Conservation (phyloP, 352 stramenopile genomes). For the Phytophthora idaei region DNA sequence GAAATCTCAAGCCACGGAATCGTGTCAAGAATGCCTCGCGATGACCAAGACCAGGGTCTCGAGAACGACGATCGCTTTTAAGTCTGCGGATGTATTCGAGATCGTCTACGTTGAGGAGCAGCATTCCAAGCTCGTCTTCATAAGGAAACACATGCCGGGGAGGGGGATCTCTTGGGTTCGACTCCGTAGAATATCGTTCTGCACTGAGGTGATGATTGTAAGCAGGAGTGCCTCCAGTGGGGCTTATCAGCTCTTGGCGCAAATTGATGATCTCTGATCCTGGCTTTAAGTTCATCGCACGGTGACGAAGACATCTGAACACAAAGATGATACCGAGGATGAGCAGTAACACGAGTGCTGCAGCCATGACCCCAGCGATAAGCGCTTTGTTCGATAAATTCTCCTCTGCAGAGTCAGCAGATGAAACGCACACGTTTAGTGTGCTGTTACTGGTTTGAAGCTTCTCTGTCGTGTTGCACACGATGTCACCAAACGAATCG, state of each 20-base stretch:
- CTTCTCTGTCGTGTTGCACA: slow-evolving; percentile 29
- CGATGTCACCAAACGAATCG: slow-evolving; percentile 35
- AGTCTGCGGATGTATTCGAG: slow-evolving; percentile 49
- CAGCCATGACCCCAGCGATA: slow-evolving; percentile 28
- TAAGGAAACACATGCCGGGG: slow-evolving; percentile 8
- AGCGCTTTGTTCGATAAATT: slow-evolving; percentile 25
- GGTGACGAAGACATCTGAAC: slow-evolving; percentile 25
- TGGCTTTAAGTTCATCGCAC: slow-evolving; percentile 12
- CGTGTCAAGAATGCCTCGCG: slow-evolving; percentile 44
- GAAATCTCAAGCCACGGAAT: slow-evolving; percentile 35
- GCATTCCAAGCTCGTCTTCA: slow-evolving; percentile 5
- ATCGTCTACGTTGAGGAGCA: slow-evolving; percentile 46
- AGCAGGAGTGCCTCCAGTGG: slow-evolving; percentile 1
- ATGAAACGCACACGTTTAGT: slow-evolving; percentile 25
- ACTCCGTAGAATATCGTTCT: slow-evolving; percentile 16
- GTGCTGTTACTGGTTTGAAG: slow-evolving; percentile 19
- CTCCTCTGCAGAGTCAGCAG: not conserved
- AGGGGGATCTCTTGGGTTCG: not conserved
- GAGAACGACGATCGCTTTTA: slow-evolving; percentile 17
- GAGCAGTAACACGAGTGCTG: slow-evolving; percentile 25
- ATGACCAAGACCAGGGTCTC: not conserved
- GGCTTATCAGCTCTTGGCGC: slow-evolving; percentile 14
- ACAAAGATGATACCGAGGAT: slow-evolving; percentile 27
- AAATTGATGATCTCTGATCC: slow-evolving; percentile 17
- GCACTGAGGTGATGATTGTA: not conserved